These are phyloP conservation scores for Mallotus nudiflorus DNA, from an alignment of 345 rosid genomes.

Conservation along the genomic window DNA sequence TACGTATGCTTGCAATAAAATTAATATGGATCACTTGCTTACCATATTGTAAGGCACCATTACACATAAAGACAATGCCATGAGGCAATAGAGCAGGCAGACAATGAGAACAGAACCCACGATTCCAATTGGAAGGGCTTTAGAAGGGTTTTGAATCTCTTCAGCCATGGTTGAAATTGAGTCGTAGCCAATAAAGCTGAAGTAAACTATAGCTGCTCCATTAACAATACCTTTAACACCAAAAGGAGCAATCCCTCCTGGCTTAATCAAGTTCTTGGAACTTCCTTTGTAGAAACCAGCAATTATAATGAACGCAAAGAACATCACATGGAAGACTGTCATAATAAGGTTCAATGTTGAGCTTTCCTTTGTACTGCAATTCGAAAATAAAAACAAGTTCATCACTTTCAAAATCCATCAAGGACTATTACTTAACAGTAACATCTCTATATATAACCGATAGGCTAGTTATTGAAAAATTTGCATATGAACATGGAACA, in stretches of 20 bases:
- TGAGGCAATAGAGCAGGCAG: slow-evolving; percentile 70
- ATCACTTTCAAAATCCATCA: slow-evolving; percentile 35
- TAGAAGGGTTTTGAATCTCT: slow-evolving; percentile 83
- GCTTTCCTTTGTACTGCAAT: slow-evolving; percentile 90
- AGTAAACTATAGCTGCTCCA: slow-evolving; percentile 88
- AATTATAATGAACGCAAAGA: slow-evolving; percentile 78
- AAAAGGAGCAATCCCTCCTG: slow-evolving; percentile 74
- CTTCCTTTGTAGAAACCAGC: slow-evolving; percentile 66
- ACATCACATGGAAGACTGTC: slow-evolving; percentile 79
- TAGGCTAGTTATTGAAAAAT: slow-evolving; percentile 6
- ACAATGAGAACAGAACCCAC: slow-evolving; percentile 79
- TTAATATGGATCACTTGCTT: slow-evolving; percentile 5
- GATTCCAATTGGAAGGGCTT: slow-evolving; percentile 80
- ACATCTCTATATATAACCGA: too few relatives aligned
- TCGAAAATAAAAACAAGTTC: neutral
- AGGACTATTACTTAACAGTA: slow-evolving; percentile 12
- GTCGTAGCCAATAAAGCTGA: slow-evolving; percentile 93
- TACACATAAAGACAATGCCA: slow-evolving; percentile 75
- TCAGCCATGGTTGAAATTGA: slow-evolving; percentile 94
- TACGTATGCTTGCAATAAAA: too few relatives aligned
- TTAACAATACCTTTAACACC: slow-evolving; percentile 73
- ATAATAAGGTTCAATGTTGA: slow-evolving; percentile 74
- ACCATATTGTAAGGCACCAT: slow-evolving; percentile 86
- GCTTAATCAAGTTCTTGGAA: slow-evolving; percentile 60
- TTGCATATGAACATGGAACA: too few relatives aligned